These are phyloP conservation scores for Thalassia testudinum DNA, from an alignment of 116 monocot species.

Conservation along the genomic window DNA sequence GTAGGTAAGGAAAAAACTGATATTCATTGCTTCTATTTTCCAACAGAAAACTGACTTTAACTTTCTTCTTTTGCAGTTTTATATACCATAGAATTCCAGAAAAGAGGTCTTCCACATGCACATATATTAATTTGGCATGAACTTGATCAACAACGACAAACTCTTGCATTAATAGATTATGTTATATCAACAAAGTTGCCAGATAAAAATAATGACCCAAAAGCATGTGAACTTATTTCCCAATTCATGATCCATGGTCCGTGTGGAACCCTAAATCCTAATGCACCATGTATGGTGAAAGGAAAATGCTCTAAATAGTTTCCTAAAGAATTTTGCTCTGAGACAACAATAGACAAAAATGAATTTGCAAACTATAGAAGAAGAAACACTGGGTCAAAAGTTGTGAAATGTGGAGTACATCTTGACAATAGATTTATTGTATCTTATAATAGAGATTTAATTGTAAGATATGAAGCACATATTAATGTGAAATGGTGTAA, in stretches of 20 bases:
- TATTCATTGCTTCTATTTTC: too few relatives aligned
- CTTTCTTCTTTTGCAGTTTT: not conserved
- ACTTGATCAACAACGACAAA: not conserved
- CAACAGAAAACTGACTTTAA: too few relatives aligned
- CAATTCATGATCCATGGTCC: constrained; percentile 1
- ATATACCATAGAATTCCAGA: not conserved
- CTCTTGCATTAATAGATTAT: not conserved
- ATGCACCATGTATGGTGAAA: not conserved
- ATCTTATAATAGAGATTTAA: not conserved
- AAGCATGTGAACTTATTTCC: not conserved
- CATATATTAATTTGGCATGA: not conserved
- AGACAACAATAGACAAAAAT: not conserved
- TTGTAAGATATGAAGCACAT: not conserved
- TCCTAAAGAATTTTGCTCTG: not conserved
- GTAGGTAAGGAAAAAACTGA: too few relatives aligned
- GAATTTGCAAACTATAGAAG: constrained; percentile 1
- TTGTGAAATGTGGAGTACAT: not conserved
- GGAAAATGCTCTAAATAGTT: not conserved
- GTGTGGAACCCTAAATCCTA: not conserved
- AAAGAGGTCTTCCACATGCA: constrained; percentile 1
- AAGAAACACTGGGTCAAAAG: not conserved
- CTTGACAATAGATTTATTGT: not conserved
- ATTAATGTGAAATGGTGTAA: constrained; percentile 1
- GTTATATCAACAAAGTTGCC: not conserved
- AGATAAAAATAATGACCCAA: not conserved